A percentile compares a stretch with the other conserved stretches of the same genome.
phyloP scores from a whole-genome alignment of 2,329 filamentous ascomycete genomes.

The Aspergillus sclerotialis region DNA sequence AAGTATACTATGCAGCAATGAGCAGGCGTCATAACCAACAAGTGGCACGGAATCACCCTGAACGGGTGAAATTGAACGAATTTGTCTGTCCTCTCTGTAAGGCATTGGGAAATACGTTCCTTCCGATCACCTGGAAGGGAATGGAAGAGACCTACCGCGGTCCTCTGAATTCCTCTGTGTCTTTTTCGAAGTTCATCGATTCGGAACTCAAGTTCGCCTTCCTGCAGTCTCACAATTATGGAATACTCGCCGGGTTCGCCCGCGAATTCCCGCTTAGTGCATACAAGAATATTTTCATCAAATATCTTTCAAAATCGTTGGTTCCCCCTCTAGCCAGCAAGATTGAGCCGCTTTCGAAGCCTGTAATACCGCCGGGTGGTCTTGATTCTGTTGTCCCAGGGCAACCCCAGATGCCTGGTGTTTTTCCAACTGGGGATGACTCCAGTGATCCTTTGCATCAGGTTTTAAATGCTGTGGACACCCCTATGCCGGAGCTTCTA shows the following conservation, averaged over 20 bases:
- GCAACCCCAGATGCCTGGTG: conserved; percentile 29
- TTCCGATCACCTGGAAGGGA: conserved; percentile 92
- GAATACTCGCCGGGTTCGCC: too few relatives aligned
- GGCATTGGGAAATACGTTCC: conserved; percentile 86
- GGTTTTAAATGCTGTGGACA: conserved; percentile 20
- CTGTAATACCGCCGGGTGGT: too few relatives aligned
- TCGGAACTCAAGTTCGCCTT: conserved; percentile 47
- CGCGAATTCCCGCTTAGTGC: too few relatives aligned
- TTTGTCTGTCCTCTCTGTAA: conserved; percentile 97
- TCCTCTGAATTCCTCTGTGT: conserved; percentile 52
- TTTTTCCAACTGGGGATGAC: conserved; percentile 31
- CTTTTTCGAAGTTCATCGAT: conserved; percentile 65
- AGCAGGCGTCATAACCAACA: conserved; percentile 79
- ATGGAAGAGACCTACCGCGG: conserved; percentile 78
- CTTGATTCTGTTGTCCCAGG: conserved; percentile 20
- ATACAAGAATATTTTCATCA: conserved; percentile 44
- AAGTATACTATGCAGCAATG: conserved; percentile 80
- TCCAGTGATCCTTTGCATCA: conserved; percentile 28
- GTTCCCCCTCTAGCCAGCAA: conserved; percentile 43
- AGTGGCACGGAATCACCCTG: conserved; percentile 89
- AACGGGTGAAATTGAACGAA: conserved; percentile 69
- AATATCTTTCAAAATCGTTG: conserved; percentile 46
- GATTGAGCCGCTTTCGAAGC: conserved; percentile 30
- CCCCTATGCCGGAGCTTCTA: conserved; percentile 42
- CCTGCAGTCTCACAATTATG: conserved; percentile 43